phyloP scores from a whole-genome alignment of 192 early-diverging fungal species.

The Nowakowskiella sp. region DNA sequence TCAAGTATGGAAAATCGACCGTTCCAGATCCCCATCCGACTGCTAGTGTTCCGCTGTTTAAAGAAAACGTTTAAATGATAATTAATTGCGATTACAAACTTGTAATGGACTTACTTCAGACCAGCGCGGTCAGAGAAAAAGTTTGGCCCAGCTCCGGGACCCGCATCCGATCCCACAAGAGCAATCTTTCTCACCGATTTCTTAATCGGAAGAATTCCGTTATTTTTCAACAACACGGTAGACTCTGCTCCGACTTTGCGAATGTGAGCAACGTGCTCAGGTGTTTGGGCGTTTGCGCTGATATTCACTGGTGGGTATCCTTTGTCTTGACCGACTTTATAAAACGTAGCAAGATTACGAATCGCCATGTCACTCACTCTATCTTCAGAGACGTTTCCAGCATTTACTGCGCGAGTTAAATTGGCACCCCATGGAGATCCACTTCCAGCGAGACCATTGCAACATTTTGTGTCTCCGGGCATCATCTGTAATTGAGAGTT shows the following conservation, averaged over 20 bases:
- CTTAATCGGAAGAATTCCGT: neutral
- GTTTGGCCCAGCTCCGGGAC: neutral
- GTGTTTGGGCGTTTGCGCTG: neutral
- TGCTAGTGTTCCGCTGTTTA: neutral
- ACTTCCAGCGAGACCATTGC: neutral
- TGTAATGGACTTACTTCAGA: no score
- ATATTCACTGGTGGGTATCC: neutral
- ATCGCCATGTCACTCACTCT: neutral
- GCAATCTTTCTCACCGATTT: neutral
- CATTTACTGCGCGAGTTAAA: neutral
- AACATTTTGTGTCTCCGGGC: neutral
- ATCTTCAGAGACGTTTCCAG: neutral
- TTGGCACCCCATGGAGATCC: neutral
- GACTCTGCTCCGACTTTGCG: neutral
- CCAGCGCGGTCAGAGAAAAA: neutral
- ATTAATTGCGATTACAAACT: no score
- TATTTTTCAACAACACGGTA: neutral
- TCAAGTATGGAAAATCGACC: constrained; percentile 9
- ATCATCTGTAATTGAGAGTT: neutral
- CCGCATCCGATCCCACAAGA: neutral
- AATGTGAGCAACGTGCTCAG: neutral
- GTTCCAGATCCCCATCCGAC: constrained; percentile 6
- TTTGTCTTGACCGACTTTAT: neutral
- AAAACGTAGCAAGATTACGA: neutral
- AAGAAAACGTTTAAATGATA: no score